Percentiles rank a stretch among this genome's conserved stretches.
phyloP scores from a whole-genome alignment of 106 monocot genomes.

The Dendrobium catenatum region DNA sequence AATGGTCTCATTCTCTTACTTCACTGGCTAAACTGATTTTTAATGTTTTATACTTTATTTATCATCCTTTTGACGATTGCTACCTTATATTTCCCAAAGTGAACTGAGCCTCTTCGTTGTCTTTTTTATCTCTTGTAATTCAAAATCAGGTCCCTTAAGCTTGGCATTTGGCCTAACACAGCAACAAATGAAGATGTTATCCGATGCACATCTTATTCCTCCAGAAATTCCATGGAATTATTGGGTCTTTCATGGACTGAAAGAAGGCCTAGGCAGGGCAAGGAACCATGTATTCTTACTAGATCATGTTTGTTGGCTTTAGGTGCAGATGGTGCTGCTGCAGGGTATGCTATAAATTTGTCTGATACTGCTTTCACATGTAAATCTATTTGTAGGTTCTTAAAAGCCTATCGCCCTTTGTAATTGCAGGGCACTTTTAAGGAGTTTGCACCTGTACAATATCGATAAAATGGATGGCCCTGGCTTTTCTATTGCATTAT shows the following conservation, averaged over 20 bases:
- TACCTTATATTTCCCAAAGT: background rate
- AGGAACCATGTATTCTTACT: slow-evolving; percentile 55
- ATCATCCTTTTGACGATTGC: background rate
- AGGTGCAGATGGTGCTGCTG: slow-evolving; percentile 40
- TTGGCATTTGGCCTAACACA: slow-evolving; percentile 36
- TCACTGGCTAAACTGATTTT: background rate
- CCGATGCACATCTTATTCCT: slow-evolving; percentile 14
- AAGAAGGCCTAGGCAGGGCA: slow-evolving; percentile 32
- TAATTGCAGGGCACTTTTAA: slow-evolving; percentile 51
- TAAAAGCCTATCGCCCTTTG: slow-evolving; percentile 1
- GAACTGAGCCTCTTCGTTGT: background rate
- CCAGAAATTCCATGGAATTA: slow-evolving; percentile 18
- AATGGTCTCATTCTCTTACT: background rate
- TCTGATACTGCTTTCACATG: background rate
- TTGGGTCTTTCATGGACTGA: slow-evolving; percentile 40
- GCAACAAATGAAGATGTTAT: slow-evolving; percentile 12
- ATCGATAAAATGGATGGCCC: slow-evolving; percentile 55
- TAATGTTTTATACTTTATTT: background rate
- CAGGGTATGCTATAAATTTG: slow-evolving; percentile 45
- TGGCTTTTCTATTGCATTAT: slow-evolving; percentile 45
- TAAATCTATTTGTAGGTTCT: background rate
- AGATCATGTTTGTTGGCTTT: slow-evolving; percentile 67
- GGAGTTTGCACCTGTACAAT: slow-evolving; percentile 61
- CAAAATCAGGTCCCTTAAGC: slow-evolving; percentile 63
- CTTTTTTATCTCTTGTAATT: background rate